Evolutionary conservation across 441 rosid species (phyloP).

Genomic region (Metrosideros polymorpha): DNA sequence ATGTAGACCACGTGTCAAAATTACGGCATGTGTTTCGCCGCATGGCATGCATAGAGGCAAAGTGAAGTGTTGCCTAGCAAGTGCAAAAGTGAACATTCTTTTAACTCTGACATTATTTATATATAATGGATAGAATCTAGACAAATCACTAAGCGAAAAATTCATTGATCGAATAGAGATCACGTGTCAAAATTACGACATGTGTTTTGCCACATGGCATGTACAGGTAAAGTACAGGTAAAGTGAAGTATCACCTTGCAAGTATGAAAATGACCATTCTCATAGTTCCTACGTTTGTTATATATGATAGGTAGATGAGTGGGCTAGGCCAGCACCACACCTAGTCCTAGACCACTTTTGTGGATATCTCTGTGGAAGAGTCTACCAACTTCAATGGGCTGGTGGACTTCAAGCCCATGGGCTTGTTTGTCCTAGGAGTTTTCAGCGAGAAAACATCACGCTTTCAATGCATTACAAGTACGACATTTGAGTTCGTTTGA

Average conservation of each 20-base stretch:
- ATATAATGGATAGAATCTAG: background rate
- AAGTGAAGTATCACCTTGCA: background rate
- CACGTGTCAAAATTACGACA: background rate
- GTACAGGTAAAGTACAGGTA: background rate
- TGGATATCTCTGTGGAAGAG: background rate
- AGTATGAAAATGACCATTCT: background rate
- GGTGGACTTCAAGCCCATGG: background rate
- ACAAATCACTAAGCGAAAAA: background rate
- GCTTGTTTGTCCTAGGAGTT: background rate
- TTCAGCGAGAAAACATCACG: background rate
- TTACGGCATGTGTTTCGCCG: background rate
- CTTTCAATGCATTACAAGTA: background rate
- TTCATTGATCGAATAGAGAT: background rate
- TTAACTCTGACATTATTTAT: background rate
- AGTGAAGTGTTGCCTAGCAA: background rate
- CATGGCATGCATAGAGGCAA: background rate
- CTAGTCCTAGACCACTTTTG: background rate
- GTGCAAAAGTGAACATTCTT: background rate
- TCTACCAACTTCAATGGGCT: background rate
- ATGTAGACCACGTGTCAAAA: background rate
- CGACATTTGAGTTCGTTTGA: background rate
- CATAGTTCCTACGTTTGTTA: background rate
- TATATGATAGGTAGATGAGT: background rate
- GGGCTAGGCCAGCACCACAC: background rate
- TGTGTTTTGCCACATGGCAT: background rate